Percentiles rank a stretch among this genome's conserved stretches.
phyloP scores from a whole-genome alignment of 345 rosid species.

The Linum usitatissimum region DNA sequence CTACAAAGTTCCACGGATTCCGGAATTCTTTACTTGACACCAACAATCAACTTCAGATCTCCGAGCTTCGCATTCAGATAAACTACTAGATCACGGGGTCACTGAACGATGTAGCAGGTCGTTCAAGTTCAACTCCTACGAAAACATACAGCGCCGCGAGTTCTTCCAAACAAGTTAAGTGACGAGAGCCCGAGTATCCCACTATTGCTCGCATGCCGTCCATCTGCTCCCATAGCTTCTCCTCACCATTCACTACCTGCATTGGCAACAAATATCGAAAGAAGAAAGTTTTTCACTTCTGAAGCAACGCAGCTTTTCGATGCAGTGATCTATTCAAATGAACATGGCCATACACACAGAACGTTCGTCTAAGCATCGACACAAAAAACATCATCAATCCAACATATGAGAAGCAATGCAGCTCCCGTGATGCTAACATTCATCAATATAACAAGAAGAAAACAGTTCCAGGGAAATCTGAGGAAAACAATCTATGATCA shows the following conservation, averaged over 20 bases:
- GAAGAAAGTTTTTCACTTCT: background rate
- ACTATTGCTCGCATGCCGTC: constrained; percentile 39
- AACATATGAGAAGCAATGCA: too few relatives aligned
- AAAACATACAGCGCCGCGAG: constrained; percentile 57
- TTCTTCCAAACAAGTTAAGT: constrained; percentile 41
- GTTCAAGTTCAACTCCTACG: constrained; percentile 42
- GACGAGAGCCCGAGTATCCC: constrained; percentile 40
- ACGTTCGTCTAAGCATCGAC: too few relatives aligned
- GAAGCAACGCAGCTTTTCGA: background rate
- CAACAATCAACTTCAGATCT: constrained; percentile 62
- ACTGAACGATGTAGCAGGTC: constrained; percentile 28
- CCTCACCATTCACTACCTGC: constrained; percentile 30
- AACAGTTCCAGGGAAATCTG: background rate
- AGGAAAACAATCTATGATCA: background rate
- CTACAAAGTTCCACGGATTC: background rate
- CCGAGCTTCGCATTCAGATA: constrained; percentile 35
- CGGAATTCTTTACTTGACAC: constrained; percentile 31
- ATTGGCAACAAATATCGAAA: background rate
- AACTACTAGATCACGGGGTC: constrained; percentile 34
- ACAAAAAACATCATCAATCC: too few relatives aligned
- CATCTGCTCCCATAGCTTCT: constrained; percentile 51
- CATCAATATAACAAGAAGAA: background rate
- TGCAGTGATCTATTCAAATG: background rate
- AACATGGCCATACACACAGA: background rate
- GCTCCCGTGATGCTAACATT: background rate